Evolutionary conservation across 768 basidiomycete species (phyloP).

Genomic region (Podaxis rugospora): DNA sequence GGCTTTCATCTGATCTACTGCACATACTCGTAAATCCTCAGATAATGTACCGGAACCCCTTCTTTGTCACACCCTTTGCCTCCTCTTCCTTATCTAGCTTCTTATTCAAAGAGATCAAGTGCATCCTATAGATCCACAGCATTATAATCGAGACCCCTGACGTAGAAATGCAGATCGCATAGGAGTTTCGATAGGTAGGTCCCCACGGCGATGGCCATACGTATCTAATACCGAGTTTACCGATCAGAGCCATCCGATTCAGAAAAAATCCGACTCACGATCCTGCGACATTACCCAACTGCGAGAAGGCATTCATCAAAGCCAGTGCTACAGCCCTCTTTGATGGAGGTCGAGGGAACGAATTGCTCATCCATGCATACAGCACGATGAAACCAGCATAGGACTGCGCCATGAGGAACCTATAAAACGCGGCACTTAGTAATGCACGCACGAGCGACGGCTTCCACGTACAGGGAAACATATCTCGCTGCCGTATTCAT

Average conservation of each 20-base stretch:
- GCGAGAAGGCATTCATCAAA: constrained; percentile 74
- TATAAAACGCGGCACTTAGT: constrained; percentile 17
- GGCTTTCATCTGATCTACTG: constrained; percentile 3
- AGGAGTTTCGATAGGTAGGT: constrained; percentile 63
- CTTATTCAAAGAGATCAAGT: constrained; percentile 36
- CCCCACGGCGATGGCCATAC: constrained; percentile 67
- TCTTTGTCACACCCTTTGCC: constrained; percentile 34
- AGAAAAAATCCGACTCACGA: constrained; percentile 46
- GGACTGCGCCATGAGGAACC: constrained; percentile 75
- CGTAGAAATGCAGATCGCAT: constrained; percentile 67
- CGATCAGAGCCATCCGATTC: constrained; percentile 7
- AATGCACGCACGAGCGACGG: neutral
- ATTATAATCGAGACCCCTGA: constrained; percentile 48
- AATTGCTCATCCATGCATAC: constrained; percentile 44
- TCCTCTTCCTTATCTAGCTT: constrained; percentile 30
- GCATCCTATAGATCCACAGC: constrained; percentile 43
- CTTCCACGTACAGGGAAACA: constrained; percentile 51
- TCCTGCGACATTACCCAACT: constrained; percentile 81
- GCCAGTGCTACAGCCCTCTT: constrained; percentile 84
- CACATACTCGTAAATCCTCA: constrained; percentile 6
- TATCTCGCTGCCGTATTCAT: constrained; percentile 70
- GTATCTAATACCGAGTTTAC: constrained; percentile 36
- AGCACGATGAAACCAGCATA: constrained; percentile 69
- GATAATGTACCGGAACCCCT: constrained; percentile 48
- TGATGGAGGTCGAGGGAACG: constrained; percentile 69